phyloP scores from a whole-genome alignment of 2,329 filamentous ascomycete genomes.

The Epicoccum nigrum region DNA sequence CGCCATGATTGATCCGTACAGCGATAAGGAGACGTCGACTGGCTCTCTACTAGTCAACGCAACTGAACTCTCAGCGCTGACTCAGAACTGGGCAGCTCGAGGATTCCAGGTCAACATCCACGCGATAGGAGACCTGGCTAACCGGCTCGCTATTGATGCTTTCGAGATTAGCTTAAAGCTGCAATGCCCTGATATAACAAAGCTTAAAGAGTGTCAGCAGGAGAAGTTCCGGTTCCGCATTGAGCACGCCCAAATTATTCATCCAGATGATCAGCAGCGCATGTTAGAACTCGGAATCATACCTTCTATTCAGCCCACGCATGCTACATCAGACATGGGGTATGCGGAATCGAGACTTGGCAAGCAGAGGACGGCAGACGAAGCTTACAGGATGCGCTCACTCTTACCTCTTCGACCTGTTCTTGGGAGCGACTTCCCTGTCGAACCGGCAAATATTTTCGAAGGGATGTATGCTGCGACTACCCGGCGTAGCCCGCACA shows the following conservation, averaged over 20 bases:
- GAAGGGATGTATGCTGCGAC: slow-evolving; percentile 73
- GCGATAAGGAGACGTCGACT: slow-evolving; percentile 64
- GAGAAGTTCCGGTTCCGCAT: slow-evolving; percentile 66
- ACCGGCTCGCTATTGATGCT: slow-evolving; percentile 68
- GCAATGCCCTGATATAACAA: slow-evolving; percentile 55
- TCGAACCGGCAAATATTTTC: slow-evolving; percentile 71
- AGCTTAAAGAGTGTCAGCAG: slow-evolving; percentile 60
- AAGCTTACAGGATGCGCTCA: slow-evolving; percentile 71
- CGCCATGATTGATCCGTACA: slow-evolving; percentile 73
- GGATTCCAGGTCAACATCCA: slow-evolving; percentile 75
- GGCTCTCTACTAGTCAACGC: slow-evolving; percentile 72
- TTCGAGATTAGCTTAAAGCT: slow-evolving; percentile 63
- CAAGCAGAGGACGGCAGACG: slow-evolving; percentile 56
- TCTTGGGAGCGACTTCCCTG: slow-evolving; percentile 73
- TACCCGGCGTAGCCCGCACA: slow-evolving; percentile 64
- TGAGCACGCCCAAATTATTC: slow-evolving; percentile 74
- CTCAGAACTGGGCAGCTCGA: slow-evolving; percentile 63
- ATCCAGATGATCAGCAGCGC: slow-evolving; percentile 67
- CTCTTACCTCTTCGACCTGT: slow-evolving; percentile 62
- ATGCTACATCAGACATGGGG: slow-evolving; percentile 73
- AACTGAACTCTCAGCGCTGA: slow-evolving; percentile 61
- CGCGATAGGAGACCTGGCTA: slow-evolving; percentile 73
- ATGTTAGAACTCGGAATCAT: slow-evolving; percentile 66
- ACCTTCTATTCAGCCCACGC: slow-evolving; percentile 73
- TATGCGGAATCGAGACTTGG: slow-evolving; percentile 69